A percentile compares a stretch with the other conserved stretches of the same genome.
Evolutionary conservation across 345 rosid species (phyloP).

Genomic region (Anastatica hierochuntica): DNA sequence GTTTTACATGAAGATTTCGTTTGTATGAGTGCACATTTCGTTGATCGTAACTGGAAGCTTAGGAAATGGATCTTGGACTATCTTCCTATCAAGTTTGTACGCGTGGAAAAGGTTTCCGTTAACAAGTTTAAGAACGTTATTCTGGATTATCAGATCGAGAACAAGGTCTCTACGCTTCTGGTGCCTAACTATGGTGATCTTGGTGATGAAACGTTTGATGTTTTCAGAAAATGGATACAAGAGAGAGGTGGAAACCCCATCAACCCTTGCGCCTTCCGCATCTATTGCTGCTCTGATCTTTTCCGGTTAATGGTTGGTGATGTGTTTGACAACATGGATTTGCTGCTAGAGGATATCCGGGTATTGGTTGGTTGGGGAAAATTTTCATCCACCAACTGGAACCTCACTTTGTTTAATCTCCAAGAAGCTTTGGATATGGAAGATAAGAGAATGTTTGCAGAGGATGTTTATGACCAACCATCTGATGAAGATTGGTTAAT

Average conservation of each 20-base stretch:
- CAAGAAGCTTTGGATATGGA: slow-evolving; percentile 13
- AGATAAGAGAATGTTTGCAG: neutral
- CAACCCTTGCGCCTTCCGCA: neutral
- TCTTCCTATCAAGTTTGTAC: too few species aligned
- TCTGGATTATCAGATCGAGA: neutral
- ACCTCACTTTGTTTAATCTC: neutral
- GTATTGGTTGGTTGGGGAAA: slow-evolving; percentile 6
- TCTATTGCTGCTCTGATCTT: neutral
- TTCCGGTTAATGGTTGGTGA: slow-evolving; percentile 3
- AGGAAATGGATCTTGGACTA: neutral
- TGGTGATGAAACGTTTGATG: neutral
- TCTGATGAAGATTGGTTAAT: slow-evolving; percentile 2
- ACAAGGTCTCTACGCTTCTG: neutral
- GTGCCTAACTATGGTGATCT: neutral
- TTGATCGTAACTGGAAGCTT: neutral
- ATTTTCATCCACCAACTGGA: slow-evolving; percentile 5
- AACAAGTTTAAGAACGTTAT: too few species aligned
- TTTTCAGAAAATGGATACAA: neutral
- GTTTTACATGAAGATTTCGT: neutral
- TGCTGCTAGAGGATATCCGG: neutral
- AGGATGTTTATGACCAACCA: neutral
- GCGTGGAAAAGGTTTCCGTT: too few species aligned
- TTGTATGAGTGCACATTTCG: neutral
- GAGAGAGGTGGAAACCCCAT: neutral
- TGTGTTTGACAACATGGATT: neutral